phyloP scores from a whole-genome alignment of 768 basidiomycete genomes.

The Lentinula raphanica region DNA sequence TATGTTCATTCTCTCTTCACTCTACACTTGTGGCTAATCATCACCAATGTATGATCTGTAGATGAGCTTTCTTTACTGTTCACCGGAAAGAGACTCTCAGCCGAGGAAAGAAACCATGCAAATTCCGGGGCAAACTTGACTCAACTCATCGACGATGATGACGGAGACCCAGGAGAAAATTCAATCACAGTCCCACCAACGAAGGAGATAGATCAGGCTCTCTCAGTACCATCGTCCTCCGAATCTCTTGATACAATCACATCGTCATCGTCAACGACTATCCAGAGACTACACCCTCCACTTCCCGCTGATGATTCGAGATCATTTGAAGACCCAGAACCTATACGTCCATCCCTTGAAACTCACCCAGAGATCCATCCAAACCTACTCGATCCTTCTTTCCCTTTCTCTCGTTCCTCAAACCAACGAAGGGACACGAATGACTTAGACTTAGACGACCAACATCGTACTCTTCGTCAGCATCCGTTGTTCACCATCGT shows the following conservation, averaged over 20 bases:
- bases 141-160: neutral
- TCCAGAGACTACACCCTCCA: too few species aligned
- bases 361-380: constrained; percentile 22
- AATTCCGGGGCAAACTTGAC: neutral
- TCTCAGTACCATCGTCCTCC: neutral
- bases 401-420: too few species aligned
- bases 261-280: too few species aligned
- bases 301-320: too few species aligned
- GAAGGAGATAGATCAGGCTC: too few species aligned
- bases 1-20: constrained; percentile 22
- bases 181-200: too few species aligned
- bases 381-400: constrained; percentile 2
- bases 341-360: neutral
- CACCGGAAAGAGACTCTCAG: constrained; percentile 41
- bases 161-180: neutral
- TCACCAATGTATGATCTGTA: too few species aligned
- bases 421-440: too few species aligned
- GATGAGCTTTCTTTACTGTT: constrained; percentile 80
- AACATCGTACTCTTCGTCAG: constrained; percentile 32
- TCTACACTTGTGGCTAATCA: neutral
- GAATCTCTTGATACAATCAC: neutral
- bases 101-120: neutral
- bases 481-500: constrained; percentile 73
- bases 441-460: neutral
- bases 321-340: neutral